Base-by-base conservation (phyloP, 106 monocot species). In the Acorus gramineus region DNA sequence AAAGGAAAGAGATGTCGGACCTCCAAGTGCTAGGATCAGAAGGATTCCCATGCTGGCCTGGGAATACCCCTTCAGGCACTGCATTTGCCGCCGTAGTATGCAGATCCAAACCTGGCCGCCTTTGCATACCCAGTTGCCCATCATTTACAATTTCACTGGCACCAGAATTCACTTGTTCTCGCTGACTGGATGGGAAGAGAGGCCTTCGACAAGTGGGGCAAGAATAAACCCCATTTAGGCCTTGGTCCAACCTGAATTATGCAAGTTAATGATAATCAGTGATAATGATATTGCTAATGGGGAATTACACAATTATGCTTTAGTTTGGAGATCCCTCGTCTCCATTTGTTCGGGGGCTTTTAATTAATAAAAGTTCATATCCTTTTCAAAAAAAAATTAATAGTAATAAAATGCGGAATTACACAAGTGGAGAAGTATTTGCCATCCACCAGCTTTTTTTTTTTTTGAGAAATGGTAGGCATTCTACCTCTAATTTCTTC, bases 181-280 rank as follows among this genome's bases (percentile, higher is more conserved):
- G 71, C 63, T 68, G 57, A 57, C 59, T 71, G 49, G 76, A 70
- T 47, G 59, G 44, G 69, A 85, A 86, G 59, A 98, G 88, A 74
- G 96, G 88, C 64, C 92, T 87, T 68, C 96, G 75, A 79, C 96
- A 98, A 7, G 92, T 98, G n/a, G 96, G 96, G 50, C 96, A 98
- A 46, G 91, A 90, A 75, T 92, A 88, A 3, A 70, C 87, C 47
- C 89, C 92, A 11, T 74, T 74, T 60, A 83, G 60, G 11, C 96
- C 85, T 62, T 98, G 96, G 77, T 98, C 96, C 73, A 98, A 72
- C 96, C 96, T 98, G 71, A 64, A 52, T 28, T 28, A 28, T 28
- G 28, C 28, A 28, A 28, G 28, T 28, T 28, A 28, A 28, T 28
- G 28, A 28, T 28, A 28, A 28, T 28, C 28, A 28, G 28, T 28